Conservation (phyloP, 192 early-diverging fungal species). For the Umbelopsis ramanniana region DNA sequence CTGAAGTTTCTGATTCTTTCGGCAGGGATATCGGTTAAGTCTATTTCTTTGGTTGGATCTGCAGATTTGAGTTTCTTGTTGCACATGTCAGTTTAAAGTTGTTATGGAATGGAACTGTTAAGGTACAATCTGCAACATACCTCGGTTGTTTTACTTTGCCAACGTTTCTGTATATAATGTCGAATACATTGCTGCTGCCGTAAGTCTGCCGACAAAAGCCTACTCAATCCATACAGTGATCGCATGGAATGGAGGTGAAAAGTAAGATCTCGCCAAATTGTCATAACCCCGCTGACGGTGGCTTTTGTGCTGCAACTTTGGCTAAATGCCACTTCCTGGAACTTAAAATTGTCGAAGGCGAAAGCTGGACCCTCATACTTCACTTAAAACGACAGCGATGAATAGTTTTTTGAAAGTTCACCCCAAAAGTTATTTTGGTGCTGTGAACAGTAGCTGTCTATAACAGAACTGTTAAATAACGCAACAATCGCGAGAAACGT, state of each 20-base stretch:
- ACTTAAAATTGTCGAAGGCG: too few species aligned
- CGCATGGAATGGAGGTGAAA: neutral
- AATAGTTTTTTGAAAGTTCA: too few species aligned
- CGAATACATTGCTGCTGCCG: slow-evolving; percentile 2
- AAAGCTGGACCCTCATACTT: too few species aligned
- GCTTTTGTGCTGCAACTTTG: neutral
- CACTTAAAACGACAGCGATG: too few species aligned
- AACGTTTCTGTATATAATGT: neutral
- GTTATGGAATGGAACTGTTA: neutral
- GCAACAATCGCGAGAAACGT: too few species aligned
- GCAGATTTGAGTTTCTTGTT: slow-evolving; percentile 39
- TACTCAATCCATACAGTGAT: slow-evolving; percentile 12
- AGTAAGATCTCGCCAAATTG: neutral
- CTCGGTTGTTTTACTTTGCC: slow-evolving; percentile 20
- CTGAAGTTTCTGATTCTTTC: slow-evolving; percentile 94
- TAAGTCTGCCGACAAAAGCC: neutral
- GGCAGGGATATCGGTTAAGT: slow-evolving; percentile 69
- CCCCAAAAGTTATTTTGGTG: too few species aligned
- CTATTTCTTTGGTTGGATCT: slow-evolving; percentile 44
- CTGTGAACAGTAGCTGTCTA: too few species aligned
- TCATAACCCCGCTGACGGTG: neutral
- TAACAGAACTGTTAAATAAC: too few species aligned
- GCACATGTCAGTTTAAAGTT: neutral
- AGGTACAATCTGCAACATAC: neutral
- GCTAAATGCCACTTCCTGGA: too few species aligned